Base-by-base conservation (phyloP, 2,329 filamentous ascomycete species). In the Sclerotinia minor region DNA sequence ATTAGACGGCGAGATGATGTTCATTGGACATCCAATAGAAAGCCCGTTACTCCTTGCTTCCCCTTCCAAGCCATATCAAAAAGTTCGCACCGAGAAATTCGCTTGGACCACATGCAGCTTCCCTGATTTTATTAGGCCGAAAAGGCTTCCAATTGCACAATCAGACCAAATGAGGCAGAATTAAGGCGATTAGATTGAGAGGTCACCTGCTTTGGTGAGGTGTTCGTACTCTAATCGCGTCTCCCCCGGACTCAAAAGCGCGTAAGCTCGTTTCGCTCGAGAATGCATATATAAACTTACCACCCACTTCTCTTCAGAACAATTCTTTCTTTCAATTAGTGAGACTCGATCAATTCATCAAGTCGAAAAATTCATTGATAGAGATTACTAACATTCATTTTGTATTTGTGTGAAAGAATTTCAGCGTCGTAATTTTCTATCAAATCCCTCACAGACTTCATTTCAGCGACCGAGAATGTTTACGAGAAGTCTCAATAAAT, bases 401-500 rank as follows among this genome's bases (percentile, higher is more conserved):
- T 11, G 24, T 44, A 26, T 24, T 67, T 50, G 57, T 44, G 24
- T 26, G 44, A 29, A 59, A 66, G 44, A 59, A 24, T 45, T 45
- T 32, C 24, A 49, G n/a, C n/a, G 55, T 61, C 35, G 64, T 67
- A 32, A 60, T 32, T 24, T 49, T n/a, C n/a, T 11, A 35, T 52
- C 5, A 35, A 45, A 52, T 53, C 35, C 32, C 41, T 7, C 3
- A n/a, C 53, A n/a, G 32, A 6, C 32, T 38, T 50, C 54, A 52
- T 53, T 49, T 58, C 47, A 61, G 64, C 38, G 58, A 71, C 32
- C 65, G 66, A 75, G 44, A 45, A 76, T 76, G 75, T 75, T 75
- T 68, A 70, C 71, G 52, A 70, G 72, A 70, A 73, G 70, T 65
- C 53, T 71, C 26, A 75, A 68, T 49, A 74, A 72, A 68, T 76